A percentile compares a stretch with the other conserved stretches of the same genome.
phyloP scores from a whole-genome alignment of 2,329 filamentous ascomycete genomes.

The Claviceps arundinis region DNA sequence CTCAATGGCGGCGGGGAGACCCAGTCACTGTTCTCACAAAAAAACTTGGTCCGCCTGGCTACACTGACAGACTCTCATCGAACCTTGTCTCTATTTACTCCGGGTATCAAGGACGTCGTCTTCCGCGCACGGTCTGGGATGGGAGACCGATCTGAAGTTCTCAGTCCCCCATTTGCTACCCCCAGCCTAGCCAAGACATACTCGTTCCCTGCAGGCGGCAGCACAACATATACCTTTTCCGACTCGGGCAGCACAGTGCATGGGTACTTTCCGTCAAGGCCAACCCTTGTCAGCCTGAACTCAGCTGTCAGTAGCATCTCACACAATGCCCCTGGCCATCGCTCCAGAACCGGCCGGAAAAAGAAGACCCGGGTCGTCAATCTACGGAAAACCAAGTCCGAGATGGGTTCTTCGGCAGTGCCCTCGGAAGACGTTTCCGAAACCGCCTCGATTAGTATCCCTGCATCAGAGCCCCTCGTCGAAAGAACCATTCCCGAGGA shows the following conservation, averaged over 20 bases:
- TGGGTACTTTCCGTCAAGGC: conserved; percentile 53
- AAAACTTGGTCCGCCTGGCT: conserved; percentile 75
- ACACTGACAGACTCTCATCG: conserved; percentile 77
- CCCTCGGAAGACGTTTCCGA: conserved; percentile 36
- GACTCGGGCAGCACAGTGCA: conserved; percentile 52
- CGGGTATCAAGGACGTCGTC: conserved; percentile 77
- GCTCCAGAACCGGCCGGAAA: conserved; percentile 53
- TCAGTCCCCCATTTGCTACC: conserved; percentile 32
- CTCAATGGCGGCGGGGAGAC: conserved; percentile 70
- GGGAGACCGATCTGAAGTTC: conserved; percentile 52
- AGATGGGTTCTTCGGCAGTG: conserved; percentile 38
- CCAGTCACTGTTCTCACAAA: conserved; percentile 87
- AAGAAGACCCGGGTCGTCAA: conserved; percentile 79
- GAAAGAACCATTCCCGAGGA: conserved; percentile 47
- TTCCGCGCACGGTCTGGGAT: conserved; percentile 86
- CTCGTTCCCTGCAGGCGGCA: conserved; percentile 43
- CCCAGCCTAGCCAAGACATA: conserved; percentile 48
- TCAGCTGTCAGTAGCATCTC: conserved; percentile 50
- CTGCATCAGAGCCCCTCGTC: conserved; percentile 47
- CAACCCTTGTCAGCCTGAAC: conserved; percentile 49
- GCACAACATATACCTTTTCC: conserved; percentile 61
- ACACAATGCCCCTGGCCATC: conserved; percentile 46
- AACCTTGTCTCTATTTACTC: conserved; percentile 83
- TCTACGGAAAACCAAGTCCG: conserved; percentile 49
- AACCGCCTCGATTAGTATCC: conserved; percentile 40